Evolutionary conservation across 768 basidiomycete genomes (phyloP).

Genomic region (Porphyrellus cyaneotinctus): DNA sequence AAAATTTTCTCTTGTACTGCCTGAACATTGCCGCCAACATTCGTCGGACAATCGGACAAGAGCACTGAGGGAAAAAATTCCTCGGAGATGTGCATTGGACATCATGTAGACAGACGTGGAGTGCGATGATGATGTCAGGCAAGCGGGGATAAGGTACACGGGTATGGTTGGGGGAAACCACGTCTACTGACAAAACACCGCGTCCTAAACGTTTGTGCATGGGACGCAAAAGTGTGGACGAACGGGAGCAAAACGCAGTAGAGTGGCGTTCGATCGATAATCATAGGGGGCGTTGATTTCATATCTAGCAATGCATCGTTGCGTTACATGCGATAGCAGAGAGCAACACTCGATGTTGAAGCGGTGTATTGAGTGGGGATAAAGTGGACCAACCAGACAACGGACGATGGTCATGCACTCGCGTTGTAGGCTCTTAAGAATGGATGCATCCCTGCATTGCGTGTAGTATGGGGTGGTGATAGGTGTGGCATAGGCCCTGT

Average conservation of each 20-base stretch:
- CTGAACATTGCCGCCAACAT: constrained; percentile 8
- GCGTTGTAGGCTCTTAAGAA: constrained; percentile 10
- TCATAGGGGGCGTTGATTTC: constrained; percentile 25
- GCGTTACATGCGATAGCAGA: constrained; percentile 15
- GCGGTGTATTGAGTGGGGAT: constrained; percentile 18
- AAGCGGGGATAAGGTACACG: constrained; percentile 6
- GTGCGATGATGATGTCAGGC: constrained; percentile 2
- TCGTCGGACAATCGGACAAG: not conserved
- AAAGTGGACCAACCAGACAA: constrained; percentile 14
- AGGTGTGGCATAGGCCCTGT: constrained; percentile 7
- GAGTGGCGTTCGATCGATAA: constrained; percentile 19
- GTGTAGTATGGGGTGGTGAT: constrained; percentile 14
- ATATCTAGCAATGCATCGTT: constrained; percentile 24
- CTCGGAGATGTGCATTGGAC: constrained; percentile 21
- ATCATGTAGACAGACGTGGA: not conserved
- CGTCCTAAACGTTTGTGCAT: constrained; percentile 1
- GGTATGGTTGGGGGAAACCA: constrained; percentile 2
- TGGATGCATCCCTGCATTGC: constrained; percentile 13
- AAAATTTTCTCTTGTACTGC: constrained; percentile 16
- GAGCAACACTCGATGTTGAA: constrained; percentile 2
- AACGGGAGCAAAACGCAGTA: constrained; percentile 10
- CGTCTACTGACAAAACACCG: constrained; percentile 1
- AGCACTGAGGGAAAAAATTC: not conserved
- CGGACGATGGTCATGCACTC: constrained; percentile 7
- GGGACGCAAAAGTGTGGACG: constrained; percentile 10